These are phyloP conservation scores for Blastobotrys malaysiensis DNA, from an alignment of 1,139 yeast genomes.

Conservation along the genomic window DNA sequence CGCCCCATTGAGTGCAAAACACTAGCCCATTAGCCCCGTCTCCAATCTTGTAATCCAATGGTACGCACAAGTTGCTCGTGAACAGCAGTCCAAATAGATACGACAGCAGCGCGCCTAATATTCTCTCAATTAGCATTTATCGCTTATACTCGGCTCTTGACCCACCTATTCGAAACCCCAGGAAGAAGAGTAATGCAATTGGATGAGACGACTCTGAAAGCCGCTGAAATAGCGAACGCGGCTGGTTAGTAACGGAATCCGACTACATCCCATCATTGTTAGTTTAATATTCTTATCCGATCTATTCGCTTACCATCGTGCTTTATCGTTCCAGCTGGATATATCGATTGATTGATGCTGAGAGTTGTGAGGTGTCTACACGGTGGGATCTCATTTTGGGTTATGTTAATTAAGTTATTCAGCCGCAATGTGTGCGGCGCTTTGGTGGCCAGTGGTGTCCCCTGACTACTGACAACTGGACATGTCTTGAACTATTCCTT, in stretches of 20 bases:
- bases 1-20: too few species aligned
- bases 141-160: not conserved
- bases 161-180: conserved; percentile 52
- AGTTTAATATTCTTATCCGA: not conserved
- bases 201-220: conserved; percentile 75
- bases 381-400: not conserved
- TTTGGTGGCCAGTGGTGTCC: too few species aligned
- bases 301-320: not conserved
- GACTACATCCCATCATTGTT: conserved; percentile 1
- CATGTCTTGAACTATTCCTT: too few species aligned
- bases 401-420: not conserved
- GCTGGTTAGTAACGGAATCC: conserved; percentile 4
- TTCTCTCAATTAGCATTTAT: not conserved
- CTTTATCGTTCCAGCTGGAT: too few species aligned
- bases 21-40: conserved; percentile 19
- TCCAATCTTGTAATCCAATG: not conserved
- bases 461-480: too few species aligned
- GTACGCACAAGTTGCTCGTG: conserved; percentile 49
- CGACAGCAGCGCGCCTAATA: conserved; percentile 32
- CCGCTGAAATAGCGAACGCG: conserved; percentile 34
- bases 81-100: conserved; percentile 69
- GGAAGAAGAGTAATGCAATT: conserved; percentile 59
- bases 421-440: not conserved
- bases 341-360: too few species aligned
- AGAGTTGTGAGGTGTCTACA: not conserved